Evolutionary conservation across 1,284 basidiomycete species (phyloP), one percentile per base, ranked within the genome.

Genomic region (Cryptococcus deneoformans): DNA sequence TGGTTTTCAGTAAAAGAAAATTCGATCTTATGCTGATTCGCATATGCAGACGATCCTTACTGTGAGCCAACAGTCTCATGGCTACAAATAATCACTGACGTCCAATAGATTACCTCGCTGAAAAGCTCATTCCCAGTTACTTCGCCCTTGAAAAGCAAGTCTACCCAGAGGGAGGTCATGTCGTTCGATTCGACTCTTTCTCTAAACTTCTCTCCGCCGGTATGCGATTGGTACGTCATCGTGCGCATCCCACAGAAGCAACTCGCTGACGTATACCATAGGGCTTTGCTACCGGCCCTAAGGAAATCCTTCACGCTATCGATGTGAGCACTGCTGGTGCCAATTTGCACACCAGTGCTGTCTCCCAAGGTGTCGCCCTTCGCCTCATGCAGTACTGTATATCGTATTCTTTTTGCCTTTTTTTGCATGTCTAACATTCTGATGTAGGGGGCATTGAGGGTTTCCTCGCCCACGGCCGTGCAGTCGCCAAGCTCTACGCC

Each of bases 181-280:
- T 93, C 8, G 61, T 93, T 29, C 84, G 92, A 42, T 90, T 93
- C 72, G 92, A 94, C 73, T 90, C 88, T 71, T 82, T 96, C 60
- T 90, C 88, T 56, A 97, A 97, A 80, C 82, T 95, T 45, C 80
- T 94, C 20, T 89, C 89, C 8, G 87, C 87, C 12, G 91, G 90
- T 52, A 61, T 76, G 61, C 66, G 74, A 54, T 62, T 77, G 45
- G 62, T 69, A 56, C 59, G 65, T 64, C 43, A 6, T n/a, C 37
- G 4, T 20, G 50, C 40, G 14, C 36, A 16, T 5, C 38, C 6
- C 38, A 20, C 16, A 5, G 42, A 2, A 24, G 36, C n/a, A 51
- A 48, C 8, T 50, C 35, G 43, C 40, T 50, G 36, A 51, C 45
- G 14, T 4, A 35, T 7, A 36, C 12, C n/a, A 36, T 35, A 70